A percentile compares a stretch with the other conserved stretches of the same genome.
These are phyloP conservation scores for Colletotrichum orchidophilum DNA, from an alignment of 2,329 filamentous ascomycete species.

Conservation along the genomic window DNA sequence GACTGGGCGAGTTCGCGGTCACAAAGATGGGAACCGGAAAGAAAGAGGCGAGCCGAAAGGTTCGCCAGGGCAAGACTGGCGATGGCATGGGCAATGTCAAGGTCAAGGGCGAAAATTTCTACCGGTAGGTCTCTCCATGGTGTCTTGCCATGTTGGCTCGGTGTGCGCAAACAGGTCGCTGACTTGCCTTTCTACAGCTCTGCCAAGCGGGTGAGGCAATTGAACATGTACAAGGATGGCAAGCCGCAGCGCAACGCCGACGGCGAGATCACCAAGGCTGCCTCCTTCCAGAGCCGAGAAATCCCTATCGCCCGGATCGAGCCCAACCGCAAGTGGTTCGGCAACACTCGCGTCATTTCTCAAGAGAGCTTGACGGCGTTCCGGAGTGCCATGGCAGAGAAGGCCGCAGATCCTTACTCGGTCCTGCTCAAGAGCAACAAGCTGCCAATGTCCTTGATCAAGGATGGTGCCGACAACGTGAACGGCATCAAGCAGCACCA, in stretches of 20 bases:
- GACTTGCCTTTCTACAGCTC: conserved; percentile 44
- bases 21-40: conserved; percentile 84
- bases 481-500: conserved; percentile 92
- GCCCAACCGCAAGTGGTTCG: conserved; percentile 98
- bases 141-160: not conserved
- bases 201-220: conserved; percentile 87
- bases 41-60: conserved; percentile 86
- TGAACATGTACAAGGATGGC: conserved; percentile 92
- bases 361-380: conserved; percentile 90
- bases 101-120: conserved; percentile 98
- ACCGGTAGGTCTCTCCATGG: conserved; percentile 68
- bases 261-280: conserved; percentile 86
- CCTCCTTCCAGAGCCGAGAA: conserved; percentile 84
- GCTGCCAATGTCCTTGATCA: conserved; percentile 93
- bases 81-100: conserved; percentile 94
- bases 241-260: conserved; percentile 82
- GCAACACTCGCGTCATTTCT: conserved; percentile 88
- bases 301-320: conserved; percentile 87
- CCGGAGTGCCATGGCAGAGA: conserved; percentile 90
- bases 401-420: conserved; percentile 88
- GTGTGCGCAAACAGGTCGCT: not conserved
- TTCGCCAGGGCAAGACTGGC: conserved; percentile 83
- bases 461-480: conserved; percentile 73
- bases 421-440: conserved; percentile 98
- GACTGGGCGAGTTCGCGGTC: conserved; percentile 33